Base-by-base conservation (phyloP, 805 yeast genomes). In the Candida krabiensis region DNA sequence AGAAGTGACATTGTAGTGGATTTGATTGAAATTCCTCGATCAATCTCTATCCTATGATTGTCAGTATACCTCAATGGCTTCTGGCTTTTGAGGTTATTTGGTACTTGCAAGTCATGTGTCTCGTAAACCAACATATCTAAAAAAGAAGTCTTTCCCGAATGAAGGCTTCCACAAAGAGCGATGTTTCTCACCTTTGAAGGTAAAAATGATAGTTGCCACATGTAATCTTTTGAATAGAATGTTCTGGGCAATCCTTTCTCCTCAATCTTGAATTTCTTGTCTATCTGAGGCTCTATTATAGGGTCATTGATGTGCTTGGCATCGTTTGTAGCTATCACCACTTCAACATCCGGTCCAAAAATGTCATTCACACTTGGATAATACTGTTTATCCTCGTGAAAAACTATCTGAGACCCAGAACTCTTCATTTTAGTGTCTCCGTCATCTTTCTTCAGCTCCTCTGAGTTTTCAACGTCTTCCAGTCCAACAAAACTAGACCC, bases 91-190 rank as follows among this genome's bases (percentile, higher is more conserved):
- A 63, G 46, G n/a, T 56, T 53, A 4, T 48, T 50, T n/a, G 59
- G 48, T 9, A 50, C 35, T 13, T 53, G 40, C 4, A 69, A 56
- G n/a, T 62, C 53, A 50, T 88, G 96, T 0, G 95, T 80, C 39
- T 83, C 80, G 3, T 66, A 47, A 0, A 88, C 77, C 17, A 91
- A 59, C 60, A 74, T 58, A 55, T 91, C 96, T 3, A 86, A 48
- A 1, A 90, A 62, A 0, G 87, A 70, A 0, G 98, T 86, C 62
- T 93, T 93, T 2, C 99, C 99, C 4, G 87, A 80, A 50, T 86
- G 86, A 2, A 85, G 56, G 29, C 80, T 77, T 0, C 99, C 99
- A n/a, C 81, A 77, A 1, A 93, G 49, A 0, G 90, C 84, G 13
- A 90, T 64, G 58, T 85, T 90, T 33, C 95, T 71, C 7, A 82